phyloP scores from a whole-genome alignment of 495 filamentous ascomycete species.

The Tuber aestivum region DNA sequence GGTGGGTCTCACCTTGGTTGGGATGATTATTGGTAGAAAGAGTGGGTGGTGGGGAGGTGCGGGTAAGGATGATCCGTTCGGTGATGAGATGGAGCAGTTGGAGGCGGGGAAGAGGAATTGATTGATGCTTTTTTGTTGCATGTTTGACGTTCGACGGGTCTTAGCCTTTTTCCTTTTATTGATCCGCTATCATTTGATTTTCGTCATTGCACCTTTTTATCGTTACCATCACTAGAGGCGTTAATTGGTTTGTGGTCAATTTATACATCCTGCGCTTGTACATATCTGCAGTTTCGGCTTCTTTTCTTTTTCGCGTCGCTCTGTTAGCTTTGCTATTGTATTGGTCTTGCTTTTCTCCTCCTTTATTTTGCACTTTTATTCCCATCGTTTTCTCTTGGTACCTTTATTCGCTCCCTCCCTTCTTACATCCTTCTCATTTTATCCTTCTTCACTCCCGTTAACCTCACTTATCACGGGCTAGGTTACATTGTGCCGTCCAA shows the following conservation, averaged over 20 bases:
- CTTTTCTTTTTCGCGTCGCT: not conserved
- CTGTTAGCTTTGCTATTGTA: not conserved
- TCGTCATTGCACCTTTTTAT: not conserved
- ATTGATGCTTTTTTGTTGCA: conserved; percentile 2
- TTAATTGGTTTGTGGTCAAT: not conserved
- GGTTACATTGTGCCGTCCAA: not conserved
- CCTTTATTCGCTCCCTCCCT: not conserved
- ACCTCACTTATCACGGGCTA: not conserved
- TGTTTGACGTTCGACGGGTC: not conserved
- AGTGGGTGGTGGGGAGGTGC: conserved; percentile 47
- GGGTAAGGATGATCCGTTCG: conserved; percentile 54
- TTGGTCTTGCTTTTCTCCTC: not conserved
- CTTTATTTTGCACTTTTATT: not conserved
- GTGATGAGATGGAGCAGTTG: conserved; percentile 56
- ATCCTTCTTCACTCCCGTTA: not conserved
- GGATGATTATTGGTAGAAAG: conserved; percentile 63
- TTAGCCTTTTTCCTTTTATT: not conserved
- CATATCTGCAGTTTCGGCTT: not conserved
- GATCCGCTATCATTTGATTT: not conserved
- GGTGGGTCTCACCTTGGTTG: conserved; percentile 56
- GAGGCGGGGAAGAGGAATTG: conserved; percentile 58
- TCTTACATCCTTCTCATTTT: not conserved
- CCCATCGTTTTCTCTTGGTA: too few species aligned
- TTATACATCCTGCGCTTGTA: not conserved
- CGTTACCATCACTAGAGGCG: not conserved